Base-by-base conservation (phyloP, 352 stramenopile genomes). In the Albugo laibachii region DNA sequence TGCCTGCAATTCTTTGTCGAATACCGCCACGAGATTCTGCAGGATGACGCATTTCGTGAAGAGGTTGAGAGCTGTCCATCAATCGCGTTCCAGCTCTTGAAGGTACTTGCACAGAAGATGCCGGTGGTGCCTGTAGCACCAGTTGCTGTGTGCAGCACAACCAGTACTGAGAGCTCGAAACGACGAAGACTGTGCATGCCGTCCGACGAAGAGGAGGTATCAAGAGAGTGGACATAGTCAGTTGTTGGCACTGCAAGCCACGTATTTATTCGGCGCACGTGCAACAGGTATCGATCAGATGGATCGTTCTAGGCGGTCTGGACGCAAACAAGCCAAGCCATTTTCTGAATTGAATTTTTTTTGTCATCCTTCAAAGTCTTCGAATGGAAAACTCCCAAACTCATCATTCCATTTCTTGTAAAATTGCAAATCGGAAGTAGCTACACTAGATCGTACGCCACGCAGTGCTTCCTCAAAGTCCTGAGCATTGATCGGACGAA, bases 391-490 rank as follows among this genome's bases (percentile, higher is more conserved):
- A 45, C 77, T 96, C 5, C 88, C 88, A 44, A 95, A 97, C 40
- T 94, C 78, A 6, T 88, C 74, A 47, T 97, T 96, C 88, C 88
- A 97, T 36, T 89, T 59, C 35, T 83, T 64, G 50, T 97, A 96
- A 47, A 86, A 85, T 2, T 85, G 62, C 15, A 99, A 69, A 56
- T 99, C 95, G 19, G 91, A 88, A 14, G 69, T 58, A 6, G 88
- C 83, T 14, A 99, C 95, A 59, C 89, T 98, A 14, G 94, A 93
- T 39, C 86, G 88, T 41, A 87, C 77, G 34, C 68, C 75, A 49
- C 75, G 76, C 13, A 98, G 66, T 13, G 94, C 86, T 41, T 81
- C 63, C n/a, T 86, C 74, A 55, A 98, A 99, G 61, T 99, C 93
- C 24, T 92, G 77, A 39, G 91, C 80, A 18, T 66, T 81, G 53